These are phyloP conservation scores for Entelexis sorbosivorans DNA, from an alignment of 1,139 yeast species.

Conservation along the genomic window DNA sequence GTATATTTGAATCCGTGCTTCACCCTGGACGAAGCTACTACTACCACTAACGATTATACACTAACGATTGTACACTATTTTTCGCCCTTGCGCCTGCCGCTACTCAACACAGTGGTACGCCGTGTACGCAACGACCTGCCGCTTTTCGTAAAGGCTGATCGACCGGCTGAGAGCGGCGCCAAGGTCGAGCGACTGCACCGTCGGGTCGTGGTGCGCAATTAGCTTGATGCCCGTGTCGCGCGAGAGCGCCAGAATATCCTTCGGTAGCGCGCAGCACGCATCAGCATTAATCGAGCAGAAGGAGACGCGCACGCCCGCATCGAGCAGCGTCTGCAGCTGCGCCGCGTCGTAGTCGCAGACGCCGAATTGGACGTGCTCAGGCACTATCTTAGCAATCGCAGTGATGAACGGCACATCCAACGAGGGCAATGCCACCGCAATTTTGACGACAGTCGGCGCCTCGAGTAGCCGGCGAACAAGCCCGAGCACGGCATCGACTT, in stretches of 20 bases:
- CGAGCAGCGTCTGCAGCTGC: constrained; percentile 22
- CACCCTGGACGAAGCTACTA: background rate
- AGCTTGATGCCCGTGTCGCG: constrained; percentile 26
- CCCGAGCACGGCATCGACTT: background rate
- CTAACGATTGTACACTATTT: background rate
- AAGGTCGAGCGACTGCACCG: constrained; percentile 17
- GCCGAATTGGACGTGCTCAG: constrained; percentile 23
- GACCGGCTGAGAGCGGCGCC: constrained; percentile 1
- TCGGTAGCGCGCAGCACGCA: constrained; percentile 31
- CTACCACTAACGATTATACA: background rate
- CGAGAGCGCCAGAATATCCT: constrained; percentile 26
- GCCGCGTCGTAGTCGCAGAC: constrained; percentile 27
- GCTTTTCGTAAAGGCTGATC: constrained; percentile 1
- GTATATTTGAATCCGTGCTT: background rate
- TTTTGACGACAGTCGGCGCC: background rate
- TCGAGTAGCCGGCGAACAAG: background rate
- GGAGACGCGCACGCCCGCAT: constrained; percentile 5
- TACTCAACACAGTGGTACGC: constrained; percentile 2
- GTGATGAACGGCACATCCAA: background rate
- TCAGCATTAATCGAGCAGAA: constrained; percentile 29
- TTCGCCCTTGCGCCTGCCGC: background rate
- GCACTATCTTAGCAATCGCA: background rate
- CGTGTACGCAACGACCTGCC: constrained; percentile 6
- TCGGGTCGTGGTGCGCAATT: constrained; percentile 29
- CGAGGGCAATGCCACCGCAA: background rate